Evolutionary conservation across 1,284 basidiomycete genomes (phyloP).

Genomic region (Pseudozyma pruni): DNA sequence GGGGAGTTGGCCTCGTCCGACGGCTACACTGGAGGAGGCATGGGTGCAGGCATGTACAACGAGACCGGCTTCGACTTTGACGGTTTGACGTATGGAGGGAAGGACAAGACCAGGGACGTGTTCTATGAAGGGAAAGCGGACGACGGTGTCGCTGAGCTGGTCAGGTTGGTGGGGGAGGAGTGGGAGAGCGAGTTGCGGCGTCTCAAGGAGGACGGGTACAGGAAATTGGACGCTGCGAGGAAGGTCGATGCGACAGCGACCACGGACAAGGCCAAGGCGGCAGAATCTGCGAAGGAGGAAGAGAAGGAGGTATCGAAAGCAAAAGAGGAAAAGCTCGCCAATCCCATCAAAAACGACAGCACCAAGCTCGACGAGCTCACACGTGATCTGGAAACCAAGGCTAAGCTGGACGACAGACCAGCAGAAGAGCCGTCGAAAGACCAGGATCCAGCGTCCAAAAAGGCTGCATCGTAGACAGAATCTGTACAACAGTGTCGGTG

Average conservation of each 20-base stretch:
- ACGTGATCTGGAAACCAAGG: constrained; percentile 20
- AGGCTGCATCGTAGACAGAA: background rate
- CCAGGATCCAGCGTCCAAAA: background rate
- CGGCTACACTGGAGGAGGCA: constrained; percentile 69
- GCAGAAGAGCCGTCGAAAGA: background rate
- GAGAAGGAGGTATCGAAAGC: background rate
- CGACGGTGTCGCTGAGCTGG: constrained; percentile 47
- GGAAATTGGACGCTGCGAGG: constrained; percentile 11
- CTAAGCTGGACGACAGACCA: constrained; percentile 18
- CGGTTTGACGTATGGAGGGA: constrained; percentile 43
- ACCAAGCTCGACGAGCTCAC: constrained; percentile 28
- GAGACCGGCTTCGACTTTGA: constrained; percentile 65
- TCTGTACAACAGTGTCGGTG: too few species aligned
- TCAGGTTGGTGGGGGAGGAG: constrained; percentile 41
- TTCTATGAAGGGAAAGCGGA: constrained; percentile 61
- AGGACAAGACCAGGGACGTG: constrained; percentile 50
- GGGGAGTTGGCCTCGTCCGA: constrained; percentile 69
- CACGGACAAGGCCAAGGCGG: background rate
- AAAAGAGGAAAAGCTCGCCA: constrained; percentile 1
- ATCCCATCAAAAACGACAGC: constrained; percentile 20
- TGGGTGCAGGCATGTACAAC: constrained; percentile 34
- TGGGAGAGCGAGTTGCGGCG: constrained; percentile 48
- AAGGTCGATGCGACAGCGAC: background rate
- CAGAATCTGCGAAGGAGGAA: background rate
- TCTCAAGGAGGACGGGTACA: constrained; percentile 28